Evolutionary conservation across 2,329 filamentous ascomycete genomes (phyloP).

Genomic region (Cercospora zeina): DNA sequence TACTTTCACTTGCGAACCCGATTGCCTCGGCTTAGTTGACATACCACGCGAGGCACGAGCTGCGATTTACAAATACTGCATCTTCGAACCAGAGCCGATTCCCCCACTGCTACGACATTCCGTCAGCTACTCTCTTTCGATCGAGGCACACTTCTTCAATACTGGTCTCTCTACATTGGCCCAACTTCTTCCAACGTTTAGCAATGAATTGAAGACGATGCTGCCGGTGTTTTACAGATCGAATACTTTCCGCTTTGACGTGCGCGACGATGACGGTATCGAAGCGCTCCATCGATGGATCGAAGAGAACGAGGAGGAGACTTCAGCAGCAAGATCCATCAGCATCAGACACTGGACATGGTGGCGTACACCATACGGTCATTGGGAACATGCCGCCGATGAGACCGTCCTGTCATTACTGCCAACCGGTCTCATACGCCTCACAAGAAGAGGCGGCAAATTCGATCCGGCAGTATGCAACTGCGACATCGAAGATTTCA

Average conservation of each 20-base stretch:
- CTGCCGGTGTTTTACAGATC: conserved; percentile 19
- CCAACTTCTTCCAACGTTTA: conserved; percentile 10
- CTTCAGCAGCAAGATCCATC: conserved; percentile 20
- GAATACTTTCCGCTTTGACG: conserved; percentile 26
- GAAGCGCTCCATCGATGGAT: conserved; percentile 20
- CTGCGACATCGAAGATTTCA: conserved; percentile 22
- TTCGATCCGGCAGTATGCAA: conserved; percentile 19
- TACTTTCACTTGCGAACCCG: not conserved
- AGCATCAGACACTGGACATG: conserved; percentile 25
- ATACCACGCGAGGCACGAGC: conserved; percentile 21
- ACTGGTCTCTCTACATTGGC: conserved; percentile 19
- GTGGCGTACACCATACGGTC: conserved; percentile 19
- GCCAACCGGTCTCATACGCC: conserved; percentile 17
- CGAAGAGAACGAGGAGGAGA: conserved; percentile 18
- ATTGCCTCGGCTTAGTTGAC: conserved; percentile 12
- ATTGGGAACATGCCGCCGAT: conserved; percentile 22
- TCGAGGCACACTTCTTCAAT: not conserved
- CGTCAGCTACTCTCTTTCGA: not conserved
- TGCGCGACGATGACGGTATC: conserved; percentile 16
- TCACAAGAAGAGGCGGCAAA: conserved; percentile 18
- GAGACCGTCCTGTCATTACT: conserved; percentile 21
- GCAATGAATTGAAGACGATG: conserved; percentile 6
- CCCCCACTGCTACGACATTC: conserved; percentile 1
- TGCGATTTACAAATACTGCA: conserved; percentile 23
- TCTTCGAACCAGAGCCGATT: conserved; percentile 12